A percentile compares a stretch with the other conserved stretches of the same genome.
Evolutionary conservation across 2,329 filamentous ascomycete genomes (phyloP).

Genomic region (Daldinia eschscholtzii): DNA sequence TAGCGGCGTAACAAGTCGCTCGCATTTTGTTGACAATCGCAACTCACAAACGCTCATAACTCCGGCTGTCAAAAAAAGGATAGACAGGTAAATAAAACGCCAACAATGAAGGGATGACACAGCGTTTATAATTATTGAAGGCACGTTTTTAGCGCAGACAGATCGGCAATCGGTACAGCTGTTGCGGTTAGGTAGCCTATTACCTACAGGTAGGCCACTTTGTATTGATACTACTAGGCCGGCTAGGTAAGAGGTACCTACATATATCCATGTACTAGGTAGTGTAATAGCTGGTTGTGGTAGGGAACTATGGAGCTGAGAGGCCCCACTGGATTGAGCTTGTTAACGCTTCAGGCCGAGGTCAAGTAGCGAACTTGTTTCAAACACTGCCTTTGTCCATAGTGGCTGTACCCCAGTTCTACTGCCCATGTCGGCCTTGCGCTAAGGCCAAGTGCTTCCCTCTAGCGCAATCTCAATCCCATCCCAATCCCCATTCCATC

Average conservation of each 20-base stretch:
- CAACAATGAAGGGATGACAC: constrained; percentile 22
- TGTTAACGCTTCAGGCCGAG: constrained; percentile 42
- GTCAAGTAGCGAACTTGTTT: constrained; percentile 45
- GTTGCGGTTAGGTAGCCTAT: constrained; percentile 3
- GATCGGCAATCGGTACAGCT: constrained; percentile 4
- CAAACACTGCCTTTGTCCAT: constrained; percentile 47
- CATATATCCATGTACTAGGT: background rate
- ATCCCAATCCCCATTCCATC: constrained; percentile 39
- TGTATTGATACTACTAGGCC: background rate
- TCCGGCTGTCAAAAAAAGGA: constrained; percentile 1
- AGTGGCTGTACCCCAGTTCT: constrained; percentile 47
- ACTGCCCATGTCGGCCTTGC: constrained; percentile 36
- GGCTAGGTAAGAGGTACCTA: constrained; percentile 1
- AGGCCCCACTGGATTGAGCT: constrained; percentile 32
- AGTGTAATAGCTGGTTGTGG: background rate
- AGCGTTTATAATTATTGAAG: constrained; percentile 14
- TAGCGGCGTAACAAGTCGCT: constrained; percentile 39
- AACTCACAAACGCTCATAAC: constrained; percentile 15
- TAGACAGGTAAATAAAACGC: constrained; percentile 25
- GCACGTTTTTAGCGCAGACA: constrained; percentile 22
- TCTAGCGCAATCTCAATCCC: constrained; percentile 43
- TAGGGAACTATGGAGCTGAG: constrained; percentile 33
- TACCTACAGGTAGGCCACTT: background rate
- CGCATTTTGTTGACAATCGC: constrained; percentile 32
- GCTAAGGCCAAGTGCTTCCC: constrained; percentile 40